These are phyloP conservation scores for Amanita inopinata DNA, from an alignment of 768 basidiomycete species.

Conservation along the genomic window DNA sequence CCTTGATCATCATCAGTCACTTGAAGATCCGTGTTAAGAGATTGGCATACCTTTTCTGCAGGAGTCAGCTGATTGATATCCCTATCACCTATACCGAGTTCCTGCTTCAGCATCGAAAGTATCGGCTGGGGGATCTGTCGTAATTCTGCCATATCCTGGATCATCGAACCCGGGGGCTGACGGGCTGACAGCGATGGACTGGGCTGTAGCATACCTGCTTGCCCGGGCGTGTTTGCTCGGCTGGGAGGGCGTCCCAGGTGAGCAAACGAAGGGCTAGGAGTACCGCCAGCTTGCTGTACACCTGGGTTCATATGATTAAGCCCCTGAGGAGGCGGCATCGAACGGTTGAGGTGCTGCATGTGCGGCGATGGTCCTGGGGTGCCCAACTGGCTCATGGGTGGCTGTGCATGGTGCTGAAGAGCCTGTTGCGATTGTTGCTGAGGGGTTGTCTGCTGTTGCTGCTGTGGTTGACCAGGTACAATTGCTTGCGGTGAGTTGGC, in stretches of 20 bases:
- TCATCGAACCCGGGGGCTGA: slow-evolving; percentile 7
- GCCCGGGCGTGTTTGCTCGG: slow-evolving; percentile 7
- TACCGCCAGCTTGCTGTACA: slow-evolving; percentile 6
- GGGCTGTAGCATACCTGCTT: slow-evolving; percentile 7
- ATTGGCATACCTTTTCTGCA: slow-evolving; percentile 6
- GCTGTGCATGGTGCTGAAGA: slow-evolving; percentile 17
- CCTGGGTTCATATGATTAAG: slow-evolving; percentile 3
- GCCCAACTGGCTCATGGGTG: slow-evolving; percentile 11
- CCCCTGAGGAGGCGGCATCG: slow-evolving; percentile 7
- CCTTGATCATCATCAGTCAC: background rate
- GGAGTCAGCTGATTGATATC: slow-evolving; percentile 7
- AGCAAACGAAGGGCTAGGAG: slow-evolving; percentile 3
- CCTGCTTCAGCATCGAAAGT: background rate
- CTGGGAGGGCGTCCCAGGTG: slow-evolving; percentile 8
- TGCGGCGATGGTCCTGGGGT: slow-evolving; percentile 1
- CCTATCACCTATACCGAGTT: slow-evolving; percentile 2
- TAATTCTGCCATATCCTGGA: slow-evolving; percentile 3
- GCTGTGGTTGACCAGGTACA: slow-evolving; percentile 12
- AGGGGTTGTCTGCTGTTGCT: slow-evolving; percentile 16
- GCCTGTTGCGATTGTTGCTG: slow-evolving; percentile 22
- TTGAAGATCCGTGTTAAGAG: background rate
- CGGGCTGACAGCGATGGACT: slow-evolving; percentile 8
- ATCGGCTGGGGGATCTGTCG: background rate
- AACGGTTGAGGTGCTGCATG: slow-evolving; percentile 4
- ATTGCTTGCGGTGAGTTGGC: slow-evolving; percentile 47